Conservation (phyloP, 1,284 basidiomycete genomes). For the Schizophyllum amplum region DNA sequence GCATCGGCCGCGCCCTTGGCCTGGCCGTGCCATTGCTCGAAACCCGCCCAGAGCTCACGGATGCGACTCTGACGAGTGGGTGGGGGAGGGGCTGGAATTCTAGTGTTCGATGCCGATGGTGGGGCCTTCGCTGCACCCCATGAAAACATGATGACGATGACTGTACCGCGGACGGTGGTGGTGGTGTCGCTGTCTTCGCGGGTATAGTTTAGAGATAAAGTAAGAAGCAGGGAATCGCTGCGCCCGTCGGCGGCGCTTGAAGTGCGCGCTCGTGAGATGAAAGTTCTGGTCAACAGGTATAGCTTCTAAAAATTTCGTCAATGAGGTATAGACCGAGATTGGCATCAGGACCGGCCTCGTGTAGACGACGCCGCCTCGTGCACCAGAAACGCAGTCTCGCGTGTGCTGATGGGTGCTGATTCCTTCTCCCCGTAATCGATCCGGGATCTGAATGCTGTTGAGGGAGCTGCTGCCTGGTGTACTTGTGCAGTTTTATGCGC, state of each 20-base stretch:
- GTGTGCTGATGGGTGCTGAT: too few relatives aligned
- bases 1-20: slow-evolving; percentile 20
- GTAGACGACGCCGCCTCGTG: background rate
- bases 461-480: background rate
- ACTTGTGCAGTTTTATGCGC: background rate
- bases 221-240: background rate
- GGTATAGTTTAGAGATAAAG: background rate
- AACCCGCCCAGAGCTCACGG: slow-evolving; percentile 30
- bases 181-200: background rate
- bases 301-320: background rate
- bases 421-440: background rate
- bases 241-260: background rate
- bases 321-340: background rate
- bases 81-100: background rate
- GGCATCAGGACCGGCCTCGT: background rate
- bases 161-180: background rate
- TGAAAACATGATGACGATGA: background rate
- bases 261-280: background rate
- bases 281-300: background rate
- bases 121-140: background rate
- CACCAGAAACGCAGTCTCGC: background rate
- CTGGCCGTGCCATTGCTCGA: slow-evolving; percentile 24
- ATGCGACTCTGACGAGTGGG: slow-evolving; percentile 15
- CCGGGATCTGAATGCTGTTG: background rate
- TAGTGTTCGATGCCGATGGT: background rate